Evolutionary conservation across 139 green algal species (phyloP), one percentile per base, ranked within the genome.

Genomic region (Coccomyxa sp.): DNA sequence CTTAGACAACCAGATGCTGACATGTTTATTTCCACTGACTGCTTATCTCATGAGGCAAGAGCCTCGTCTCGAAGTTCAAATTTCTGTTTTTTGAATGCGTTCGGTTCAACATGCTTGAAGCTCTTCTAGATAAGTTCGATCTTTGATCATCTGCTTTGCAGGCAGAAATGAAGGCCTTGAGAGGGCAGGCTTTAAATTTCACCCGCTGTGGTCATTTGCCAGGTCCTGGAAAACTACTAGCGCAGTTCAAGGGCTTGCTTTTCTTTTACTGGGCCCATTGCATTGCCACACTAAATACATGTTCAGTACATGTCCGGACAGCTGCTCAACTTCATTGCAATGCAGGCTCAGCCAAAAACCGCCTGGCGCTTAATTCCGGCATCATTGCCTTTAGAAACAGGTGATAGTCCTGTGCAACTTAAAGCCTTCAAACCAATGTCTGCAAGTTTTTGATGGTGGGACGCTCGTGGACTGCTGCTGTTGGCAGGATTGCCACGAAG

Each of bases 21-120:
- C 74, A 38, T 78, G n/a, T 57, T 78, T 16, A 78, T 78, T 38
- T 57, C n/a, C 25, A 78, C 74, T 21, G 74, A 78, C 74, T 78
- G 74, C 74, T 3, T 78, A 23, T 78, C 74, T 1, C 74, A 78
- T 38, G n/a, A 78, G 74, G 74, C 25, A 78, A 38, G n/a, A 32
- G 27, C 11, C 14, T 45, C 28, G 23, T 27, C 25, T 51, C 25
- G 13, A 77, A n/a, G 23, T 77, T 32, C 71, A 77, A 21, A 32
- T 13, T 21, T 38, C n/a, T 21, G 15, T 10, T 25, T 71, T 21
- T 71, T 78, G n/a, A 78, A 27, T 38, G 28, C 14, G 11, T 23
- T 3, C 14, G 74, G 14, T 28, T 45, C 28, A 58, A 38, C 27
- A 57, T 38, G 74, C 21, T 13, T 3, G n/a, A 3, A 78, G 25